Base-by-base conservation (phyloP, 2,329 filamentous ascomycete genomes). In the Botrytis hyacinthi region DNA sequence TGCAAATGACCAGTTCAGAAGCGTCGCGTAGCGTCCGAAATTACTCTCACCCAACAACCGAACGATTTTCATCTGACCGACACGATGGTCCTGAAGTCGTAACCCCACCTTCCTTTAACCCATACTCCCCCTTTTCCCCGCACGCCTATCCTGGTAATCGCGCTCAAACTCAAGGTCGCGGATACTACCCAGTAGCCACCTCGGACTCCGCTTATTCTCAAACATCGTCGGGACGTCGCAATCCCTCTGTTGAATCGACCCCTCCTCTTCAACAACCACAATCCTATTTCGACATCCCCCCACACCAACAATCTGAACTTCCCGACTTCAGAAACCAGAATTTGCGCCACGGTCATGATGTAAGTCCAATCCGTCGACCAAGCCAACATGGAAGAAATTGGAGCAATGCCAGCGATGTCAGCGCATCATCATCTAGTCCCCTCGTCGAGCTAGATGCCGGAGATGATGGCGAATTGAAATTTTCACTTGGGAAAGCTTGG, bases 1-100 rank as follows among this genome's bases (percentile, higher is more conserved):
- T 80, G 2, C 78, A 79, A 72, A 80, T 80, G 74, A 76, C 51
- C 2, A 57, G 71, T 3, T 79, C 78, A 6, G 62, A 68, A 68
- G 20, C 18, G 9, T 68, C 62, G 4, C 70, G 76, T 54, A 72
- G 72, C 35, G 70, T 76, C 22, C 65, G 74, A 26, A 78, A 73
- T 42, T 65, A 76, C 26, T 75, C 74, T 16, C 71, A 74, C 5
- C 73, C 74, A 26, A 76, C 73, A 22, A 75, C 76, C 22, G 70
- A 71, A 20, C 61, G 54, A 48, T 70, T 75, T 37, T 76, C 70
- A 61, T 73, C 74, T 35, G 70, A 73, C 29, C 72, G 76, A 57
- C 78, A 77, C 70, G 70, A 37, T 12, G 63, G 63, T 32, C 70
- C 62, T 37, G 77, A 77, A 29, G 75, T 73, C 54, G 72, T 75